Conservation (phyloP, 2,329 filamentous ascomycete species). For the Fusarium nodosum region DNA sequence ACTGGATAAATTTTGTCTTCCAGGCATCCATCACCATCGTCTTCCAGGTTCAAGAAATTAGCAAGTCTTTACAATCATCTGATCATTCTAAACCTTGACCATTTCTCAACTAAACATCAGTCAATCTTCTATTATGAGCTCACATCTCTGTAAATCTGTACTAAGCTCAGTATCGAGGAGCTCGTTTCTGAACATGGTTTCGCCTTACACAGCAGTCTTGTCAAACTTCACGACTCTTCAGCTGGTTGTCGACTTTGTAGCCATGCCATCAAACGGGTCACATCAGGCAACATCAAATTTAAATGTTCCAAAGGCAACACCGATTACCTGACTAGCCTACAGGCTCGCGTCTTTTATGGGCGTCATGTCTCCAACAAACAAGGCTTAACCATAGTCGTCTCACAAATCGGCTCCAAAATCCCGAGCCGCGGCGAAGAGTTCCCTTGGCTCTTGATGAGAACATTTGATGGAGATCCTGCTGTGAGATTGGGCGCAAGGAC, state of each 20-base stretch:
- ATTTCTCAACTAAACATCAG: not conserved
- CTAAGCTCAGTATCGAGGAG: not conserved
- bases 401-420: not conserved
- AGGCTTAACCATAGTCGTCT: conserved; percentile 1
- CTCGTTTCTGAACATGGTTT: not conserved
- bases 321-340: not conserved
- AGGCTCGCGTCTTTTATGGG: not conserved
- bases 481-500: not conserved
- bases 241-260: not conserved
- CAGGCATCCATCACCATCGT: not conserved
- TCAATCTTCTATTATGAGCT: fast-evolving
- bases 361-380: not conserved
- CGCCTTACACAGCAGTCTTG: not conserved
- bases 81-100: fast-evolving
- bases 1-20: too few species aligned
- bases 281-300: fast-evolving
- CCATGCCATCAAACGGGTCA: not conserved
- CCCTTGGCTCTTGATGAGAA: not conserved
- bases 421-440: not conserved
- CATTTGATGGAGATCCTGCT: not conserved
- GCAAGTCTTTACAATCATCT: not conserved
- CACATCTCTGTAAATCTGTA: not conserved
- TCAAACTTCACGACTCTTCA: not conserved
- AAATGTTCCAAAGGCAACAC: not conserved
- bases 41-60: not conserved